These are phyloP conservation scores for Scedosporium minutisporum DNA, from an alignment of 2,329 filamentous ascomycete genomes.

Conservation along the genomic window DNA sequence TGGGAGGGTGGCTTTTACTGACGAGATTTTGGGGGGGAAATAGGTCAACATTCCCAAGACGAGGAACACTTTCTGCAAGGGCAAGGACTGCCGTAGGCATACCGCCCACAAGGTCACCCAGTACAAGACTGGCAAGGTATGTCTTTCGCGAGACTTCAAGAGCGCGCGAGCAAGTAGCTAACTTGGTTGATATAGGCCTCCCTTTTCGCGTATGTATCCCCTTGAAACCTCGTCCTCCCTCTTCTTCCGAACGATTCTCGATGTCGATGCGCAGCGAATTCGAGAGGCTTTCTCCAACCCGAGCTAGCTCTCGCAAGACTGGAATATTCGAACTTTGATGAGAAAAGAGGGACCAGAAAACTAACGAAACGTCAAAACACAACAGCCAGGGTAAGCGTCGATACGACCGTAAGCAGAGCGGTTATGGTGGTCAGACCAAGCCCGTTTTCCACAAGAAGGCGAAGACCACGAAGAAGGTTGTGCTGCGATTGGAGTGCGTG, in stretches of 20 bases:
- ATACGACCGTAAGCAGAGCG: constrained; percentile 98
- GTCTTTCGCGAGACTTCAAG: constrained; percentile 12
- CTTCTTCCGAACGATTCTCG: neutral
- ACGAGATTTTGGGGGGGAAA: constrained; percentile 13
- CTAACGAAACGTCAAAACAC: neutral
- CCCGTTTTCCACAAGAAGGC: constrained; percentile 99
- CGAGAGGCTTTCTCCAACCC: no score
- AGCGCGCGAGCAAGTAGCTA: neutral
- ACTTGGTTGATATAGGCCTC: constrained; percentile 55
- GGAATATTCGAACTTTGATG: neutral
- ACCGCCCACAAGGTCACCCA: constrained; percentile 89
- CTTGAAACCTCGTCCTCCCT: neutral
- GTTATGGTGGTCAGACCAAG: constrained; percentile 99
- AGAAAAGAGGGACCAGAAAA: neutral
- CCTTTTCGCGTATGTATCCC: constrained; percentile 55
- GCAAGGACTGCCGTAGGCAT: constrained; percentile 87
- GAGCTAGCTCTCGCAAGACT: no score
- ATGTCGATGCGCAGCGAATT: no score
- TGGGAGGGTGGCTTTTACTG: constrained; percentile 7
- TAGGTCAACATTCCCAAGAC: constrained; percentile 97
- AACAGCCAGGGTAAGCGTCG: constrained; percentile 86
- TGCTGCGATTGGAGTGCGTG: constrained; percentile 95
- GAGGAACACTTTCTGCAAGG: constrained; percentile 95
- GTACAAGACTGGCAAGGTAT: constrained; percentile 92
- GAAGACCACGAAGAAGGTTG: constrained; percentile 99